phyloP scores from a whole-genome alignment of 257 asterid species.

The Solanum gracilifrons region DNA sequence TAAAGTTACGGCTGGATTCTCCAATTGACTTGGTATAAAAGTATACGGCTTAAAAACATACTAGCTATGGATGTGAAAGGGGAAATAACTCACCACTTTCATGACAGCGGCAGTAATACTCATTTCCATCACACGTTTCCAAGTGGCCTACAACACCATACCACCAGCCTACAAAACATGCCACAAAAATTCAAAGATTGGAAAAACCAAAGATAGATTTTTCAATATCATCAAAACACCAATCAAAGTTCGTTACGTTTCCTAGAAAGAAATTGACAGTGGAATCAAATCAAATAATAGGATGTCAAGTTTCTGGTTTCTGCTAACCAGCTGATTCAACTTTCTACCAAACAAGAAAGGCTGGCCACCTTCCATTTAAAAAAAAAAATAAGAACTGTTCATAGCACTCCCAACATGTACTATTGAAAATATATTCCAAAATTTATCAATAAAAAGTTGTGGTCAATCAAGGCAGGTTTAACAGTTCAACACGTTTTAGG shows the following conservation, averaged over 20 bases:
- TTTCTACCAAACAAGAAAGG: conserved; percentile 18
- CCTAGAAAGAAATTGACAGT: conserved; percentile 1
- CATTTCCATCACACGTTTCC: conserved; percentile 68
- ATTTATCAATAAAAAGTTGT: not conserved
- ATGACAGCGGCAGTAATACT: conserved; percentile 58
- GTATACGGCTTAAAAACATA: not conserved
- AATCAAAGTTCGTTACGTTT: conserved; percentile 4
- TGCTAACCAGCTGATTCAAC: conserved; percentile 3
- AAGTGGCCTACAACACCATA: conserved; percentile 91
- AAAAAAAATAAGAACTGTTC: not conserved
- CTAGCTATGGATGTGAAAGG: not conserved
- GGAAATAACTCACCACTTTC: conserved; percentile 56
- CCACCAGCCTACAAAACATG: conserved; percentile 76
- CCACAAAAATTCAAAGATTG: conserved; percentile 14
- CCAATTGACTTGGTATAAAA: not conserved
- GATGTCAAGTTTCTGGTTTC: not conserved
- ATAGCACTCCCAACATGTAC: not conserved
- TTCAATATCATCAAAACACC: conserved; percentile 7
- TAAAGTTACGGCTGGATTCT: not conserved
- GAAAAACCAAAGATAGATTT: conserved; percentile 5
- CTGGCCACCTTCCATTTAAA: conserved; percentile 8
- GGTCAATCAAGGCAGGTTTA: conserved; percentile 22
- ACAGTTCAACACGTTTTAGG: not conserved
- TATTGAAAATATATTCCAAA: not conserved
- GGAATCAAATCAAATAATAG: not conserved